These are phyloP conservation scores for Gardenia jasminoides DNA, from an alignment of 257 asterid genomes.

Conservation along the genomic window DNA sequence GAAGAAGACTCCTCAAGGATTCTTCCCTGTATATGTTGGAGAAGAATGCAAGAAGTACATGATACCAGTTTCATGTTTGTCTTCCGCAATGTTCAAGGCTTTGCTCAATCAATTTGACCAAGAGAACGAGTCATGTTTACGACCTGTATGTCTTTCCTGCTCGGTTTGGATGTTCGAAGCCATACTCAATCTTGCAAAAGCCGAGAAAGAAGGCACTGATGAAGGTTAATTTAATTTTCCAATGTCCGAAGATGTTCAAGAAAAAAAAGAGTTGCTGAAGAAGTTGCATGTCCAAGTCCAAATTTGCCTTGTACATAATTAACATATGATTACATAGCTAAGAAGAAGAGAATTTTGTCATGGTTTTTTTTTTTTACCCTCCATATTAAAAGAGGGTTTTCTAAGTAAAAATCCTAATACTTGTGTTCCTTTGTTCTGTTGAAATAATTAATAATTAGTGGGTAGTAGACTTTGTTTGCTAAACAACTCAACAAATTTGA, in stretches of 20 bases:
- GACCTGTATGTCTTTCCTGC: neutral
- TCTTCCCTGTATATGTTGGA: neutral
- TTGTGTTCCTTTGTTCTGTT: no score
- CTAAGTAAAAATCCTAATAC: no score
- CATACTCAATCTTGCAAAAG: neutral
- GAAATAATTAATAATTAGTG: no score
- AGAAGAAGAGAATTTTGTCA: no score
- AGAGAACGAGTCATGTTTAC: neutral
- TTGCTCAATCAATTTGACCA: neutral
- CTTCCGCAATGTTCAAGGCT: neutral
- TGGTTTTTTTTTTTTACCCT: no score
- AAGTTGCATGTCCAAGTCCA: neutral
- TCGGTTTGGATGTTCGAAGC: neutral
- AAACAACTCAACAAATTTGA: no score
- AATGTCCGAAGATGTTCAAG: no score
- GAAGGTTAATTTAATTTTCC: no score
- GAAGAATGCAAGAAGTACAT: neutral
- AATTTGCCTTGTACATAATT: neutral
- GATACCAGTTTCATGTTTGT: neutral
- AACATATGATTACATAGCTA: no score
- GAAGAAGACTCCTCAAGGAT: neutral
- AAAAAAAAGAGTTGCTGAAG: neutral
- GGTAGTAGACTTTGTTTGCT: no score
- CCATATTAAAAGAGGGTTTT: no score
- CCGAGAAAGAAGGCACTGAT: neutral